Percentiles rank a stretch among this genome's conserved stretches.
These are phyloP conservation scores for Marasmius fiardii DNA, from an alignment of 1,284 basidiomycete genomes.

Conservation along the genomic window DNA sequence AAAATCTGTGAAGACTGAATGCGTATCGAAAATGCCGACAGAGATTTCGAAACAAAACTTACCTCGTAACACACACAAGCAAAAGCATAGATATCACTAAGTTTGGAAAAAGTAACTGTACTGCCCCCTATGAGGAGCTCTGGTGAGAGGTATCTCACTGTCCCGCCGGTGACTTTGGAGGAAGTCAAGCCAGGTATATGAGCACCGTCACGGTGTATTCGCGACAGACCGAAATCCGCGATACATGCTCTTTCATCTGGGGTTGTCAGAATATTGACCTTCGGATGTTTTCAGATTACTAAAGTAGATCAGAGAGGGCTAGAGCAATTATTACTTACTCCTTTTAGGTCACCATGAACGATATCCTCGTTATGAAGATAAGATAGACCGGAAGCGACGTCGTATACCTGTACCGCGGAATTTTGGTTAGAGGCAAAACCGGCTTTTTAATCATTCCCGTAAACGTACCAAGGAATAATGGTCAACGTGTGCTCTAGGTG, in stretches of 20 bases:
- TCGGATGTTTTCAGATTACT: neutral
- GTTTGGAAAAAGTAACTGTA: neutral
- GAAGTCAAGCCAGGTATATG: constrained; percentile 1
- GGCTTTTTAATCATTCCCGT: too few species aligned
- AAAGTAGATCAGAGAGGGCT: neutral
- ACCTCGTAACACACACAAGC: neutral
- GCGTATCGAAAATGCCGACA: too few species aligned
- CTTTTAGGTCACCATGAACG: constrained; percentile 36
- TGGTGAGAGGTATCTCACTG: constrained; percentile 22
- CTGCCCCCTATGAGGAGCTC: too few species aligned
- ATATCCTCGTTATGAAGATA: constrained; percentile 31
- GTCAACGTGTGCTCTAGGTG: constrained; percentile 14
- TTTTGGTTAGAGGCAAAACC: neutral
- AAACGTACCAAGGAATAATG: constrained; percentile 21
- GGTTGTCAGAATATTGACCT: constrained; percentile 18
- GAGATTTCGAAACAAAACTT: too few species aligned
- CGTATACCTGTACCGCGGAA: constrained; percentile 17
- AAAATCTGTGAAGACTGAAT: too few species aligned
- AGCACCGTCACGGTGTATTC: constrained; percentile 12
- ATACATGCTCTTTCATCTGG: constrained; percentile 27
- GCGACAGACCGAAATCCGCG: constrained; percentile 32
- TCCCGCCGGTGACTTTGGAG: constrained; percentile 12
- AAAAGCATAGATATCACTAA: neutral
- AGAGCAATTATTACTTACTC: constrained; percentile 21
- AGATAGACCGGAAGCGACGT: constrained; percentile 28